phyloP scores from a whole-genome alignment of 176 grass and related monocot genomes.

The maize (Zea mays) region Zm-B73-REFERENCE-NAM-5.0 NC_050097.1:129928501-129929000 shows the following conservation, averaged over 20 bases:
- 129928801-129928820: background rate
- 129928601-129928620: constrained; percentile 67
- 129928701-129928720: constrained; percentile 46
- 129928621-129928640: constrained; percentile 82
- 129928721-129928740: constrained; percentile 99
- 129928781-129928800: constrained; percentile 92
- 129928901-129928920: no score
- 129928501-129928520: constrained; percentile 31
- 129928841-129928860: background rate
- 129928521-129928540: constrained; percentile 78
- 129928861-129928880: background rate
- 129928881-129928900: background rate
- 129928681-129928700: background rate
- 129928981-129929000: background rate
- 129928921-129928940: no score
- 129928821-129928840: background rate
- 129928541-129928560: constrained; percentile 82
- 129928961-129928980: background rate
- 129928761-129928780: constrained; percentile 91
- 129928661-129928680: constrained; percentile 7
- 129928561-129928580: constrained; percentile 59
- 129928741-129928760: constrained; percentile 97
- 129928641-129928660: constrained; percentile 37
- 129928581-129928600: constrained; percentile 55
- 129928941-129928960: no score